Evolutionary conservation across 2,329 filamentous ascomycete species (phyloP).

Genomic region (Alternaria gaisen): DNA sequence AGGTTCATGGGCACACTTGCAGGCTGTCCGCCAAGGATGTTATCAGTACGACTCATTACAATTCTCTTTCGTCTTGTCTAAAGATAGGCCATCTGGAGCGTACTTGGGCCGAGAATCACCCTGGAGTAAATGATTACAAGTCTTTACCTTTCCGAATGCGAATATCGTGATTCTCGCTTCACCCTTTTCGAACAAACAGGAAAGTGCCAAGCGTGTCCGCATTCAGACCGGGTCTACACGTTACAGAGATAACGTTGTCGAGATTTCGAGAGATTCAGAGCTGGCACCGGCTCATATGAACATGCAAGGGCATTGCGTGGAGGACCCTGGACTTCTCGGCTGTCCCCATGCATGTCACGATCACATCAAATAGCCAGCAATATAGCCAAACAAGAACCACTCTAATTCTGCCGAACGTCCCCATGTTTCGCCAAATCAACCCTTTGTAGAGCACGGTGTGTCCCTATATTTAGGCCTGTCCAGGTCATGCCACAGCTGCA

Average conservation of each 20-base stretch:
- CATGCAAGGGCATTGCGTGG: conserved; percentile 35
- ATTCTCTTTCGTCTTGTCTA: not conserved
- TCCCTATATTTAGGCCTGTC: conserved; percentile 29
- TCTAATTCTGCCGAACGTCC: conserved; percentile 37
- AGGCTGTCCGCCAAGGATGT: not conserved
- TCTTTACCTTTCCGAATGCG: conserved; percentile 1
- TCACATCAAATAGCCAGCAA: conserved; percentile 44
- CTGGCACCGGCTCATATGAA: conserved; percentile 20
- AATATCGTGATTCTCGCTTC: not conserved
- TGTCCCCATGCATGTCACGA: conserved; percentile 38
- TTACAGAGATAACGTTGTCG: conserved; percentile 17
- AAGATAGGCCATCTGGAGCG: conserved; percentile 7
- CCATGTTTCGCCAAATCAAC: conserved; percentile 33
- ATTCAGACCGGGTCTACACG: conserved; percentile 28
- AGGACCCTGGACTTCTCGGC: conserved; percentile 33
- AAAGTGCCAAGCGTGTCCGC: conserved; percentile 19
- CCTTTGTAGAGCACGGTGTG: conserved; percentile 3
- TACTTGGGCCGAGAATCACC: not conserved
- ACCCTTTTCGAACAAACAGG: conserved; percentile 3
- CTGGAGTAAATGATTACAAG: conserved; percentile 4
- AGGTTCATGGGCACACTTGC: not conserved
- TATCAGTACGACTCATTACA: conserved; percentile 1
- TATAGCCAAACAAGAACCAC: conserved; percentile 44
- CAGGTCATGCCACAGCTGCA: conserved; percentile 35
- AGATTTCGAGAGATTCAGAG: conserved; percentile 21